These are phyloP conservation scores for Apiosordaria backusii DNA, from an alignment of 495 filamentous ascomycete genomes.

Conservation along the genomic window DNA sequence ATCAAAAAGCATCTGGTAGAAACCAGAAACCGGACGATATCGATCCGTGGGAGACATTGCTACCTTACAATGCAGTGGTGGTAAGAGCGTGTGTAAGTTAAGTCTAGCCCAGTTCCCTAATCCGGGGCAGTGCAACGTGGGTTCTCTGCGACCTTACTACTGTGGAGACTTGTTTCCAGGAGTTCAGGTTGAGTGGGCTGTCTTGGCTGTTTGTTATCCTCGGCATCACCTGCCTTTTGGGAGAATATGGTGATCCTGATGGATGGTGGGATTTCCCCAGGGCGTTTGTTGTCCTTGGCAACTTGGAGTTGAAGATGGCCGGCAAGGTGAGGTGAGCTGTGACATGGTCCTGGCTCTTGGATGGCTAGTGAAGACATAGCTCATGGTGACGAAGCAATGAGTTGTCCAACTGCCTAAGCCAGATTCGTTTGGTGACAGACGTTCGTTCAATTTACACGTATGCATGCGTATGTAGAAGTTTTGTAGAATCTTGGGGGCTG, in stretches of 20 bases:
- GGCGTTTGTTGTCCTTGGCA: too few relatives aligned
- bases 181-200: not conserved
- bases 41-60: not conserved
- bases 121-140: not conserved
- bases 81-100: not conserved
- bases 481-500: not conserved
- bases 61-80: not conserved
- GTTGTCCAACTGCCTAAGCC: not conserved
- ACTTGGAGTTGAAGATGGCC: too few relatives aligned
- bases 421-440: too few relatives aligned
- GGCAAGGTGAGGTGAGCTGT: not conserved
- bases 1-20: not conserved
- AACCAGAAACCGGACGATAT: not conserved
- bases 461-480: too few relatives aligned
- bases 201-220: not conserved
- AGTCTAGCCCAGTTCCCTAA: not conserved
- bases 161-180: not conserved
- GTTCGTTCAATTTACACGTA: too few relatives aligned
- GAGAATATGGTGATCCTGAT: not conserved
- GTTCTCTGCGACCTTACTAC: too few relatives aligned
- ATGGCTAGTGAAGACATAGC: too few relatives aligned
- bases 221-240: not conserved
- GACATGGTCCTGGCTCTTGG: too few relatives aligned
- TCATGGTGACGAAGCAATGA: not conserved
- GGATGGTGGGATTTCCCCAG: not conserved